These are phyloP conservation scores for Thamnidium elegans DNA, from an alignment of 192 early-diverging fungal species.

Conservation along the genomic window DNA sequence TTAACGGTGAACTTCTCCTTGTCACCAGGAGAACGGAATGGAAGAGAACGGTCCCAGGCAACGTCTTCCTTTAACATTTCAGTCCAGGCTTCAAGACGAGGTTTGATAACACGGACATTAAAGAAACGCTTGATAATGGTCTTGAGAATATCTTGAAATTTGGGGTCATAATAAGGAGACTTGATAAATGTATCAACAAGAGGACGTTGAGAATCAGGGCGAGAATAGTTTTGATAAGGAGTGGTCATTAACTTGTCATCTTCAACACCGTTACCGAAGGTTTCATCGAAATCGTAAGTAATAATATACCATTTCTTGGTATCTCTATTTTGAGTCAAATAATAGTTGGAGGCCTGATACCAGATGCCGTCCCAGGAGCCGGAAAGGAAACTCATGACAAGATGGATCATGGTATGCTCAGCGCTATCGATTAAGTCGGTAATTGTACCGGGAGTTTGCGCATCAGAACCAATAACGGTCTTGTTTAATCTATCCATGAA, in stretches of 20 bases:
- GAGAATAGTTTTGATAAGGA: conserved; percentile 34
- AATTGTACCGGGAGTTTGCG: neutral
- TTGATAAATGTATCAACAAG: conserved; percentile 27
- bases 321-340: conserved; percentile 34
- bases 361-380: conserved; percentile 41
- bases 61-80: conserved; percentile 42
- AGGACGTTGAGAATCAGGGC: conserved; percentile 26
- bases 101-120: conserved; percentile 34
- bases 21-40: conserved; percentile 22
- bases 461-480: neutral
- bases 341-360: conserved; percentile 36
- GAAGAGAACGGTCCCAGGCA: conserved; percentile 33
- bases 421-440: conserved; percentile 1
- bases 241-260: conserved; percentile 18
- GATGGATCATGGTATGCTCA: conserved; percentile 28
- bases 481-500: neutral
- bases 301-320: conserved; percentile 39
- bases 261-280: conserved; percentile 35
- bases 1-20: conserved; percentile 12
- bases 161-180: conserved; percentile 30
- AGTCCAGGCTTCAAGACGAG: conserved; percentile 35
- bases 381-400: conserved; percentile 39
- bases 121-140: conserved; percentile 38
- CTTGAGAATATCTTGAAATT: conserved; percentile 39
- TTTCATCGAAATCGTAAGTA: conserved; percentile 41